Evolutionary conservation across 208 protist genomes (phyloP).

Genomic region (Kentomonas sorsogonicus): DNA sequence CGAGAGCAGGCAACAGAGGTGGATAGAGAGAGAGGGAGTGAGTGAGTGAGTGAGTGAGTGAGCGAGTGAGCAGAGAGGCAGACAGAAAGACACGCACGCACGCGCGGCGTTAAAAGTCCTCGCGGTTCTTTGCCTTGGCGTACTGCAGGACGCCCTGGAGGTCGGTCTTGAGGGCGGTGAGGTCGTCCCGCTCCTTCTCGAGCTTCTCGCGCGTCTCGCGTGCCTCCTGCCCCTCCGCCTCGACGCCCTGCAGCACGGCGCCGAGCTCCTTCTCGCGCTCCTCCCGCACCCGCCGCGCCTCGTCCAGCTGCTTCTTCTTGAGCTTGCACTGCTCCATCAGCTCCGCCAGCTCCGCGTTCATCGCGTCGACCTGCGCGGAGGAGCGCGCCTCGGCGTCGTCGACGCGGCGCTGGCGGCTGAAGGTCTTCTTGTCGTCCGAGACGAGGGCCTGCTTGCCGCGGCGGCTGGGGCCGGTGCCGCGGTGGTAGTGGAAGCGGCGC

Average conservation of each 20-base stretch:
- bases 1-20: no score
- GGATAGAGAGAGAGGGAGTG: no score
- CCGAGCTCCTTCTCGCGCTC: conserved; percentile 34
- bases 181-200: conserved; percentile 53
- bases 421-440: conserved; percentile 28
- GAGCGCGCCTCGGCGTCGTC: conserved; percentile 41
- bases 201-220: conserved; percentile 53
- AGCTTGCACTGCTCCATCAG: conserved; percentile 63
- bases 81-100: no score
- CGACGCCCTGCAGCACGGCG: conserved; percentile 37
- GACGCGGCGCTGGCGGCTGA: conserved; percentile 40
- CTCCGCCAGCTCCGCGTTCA: conserved; percentile 49
- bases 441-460: conserved; percentile 18
- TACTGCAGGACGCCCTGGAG: conserved; percentile 77
- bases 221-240: conserved; percentile 49
- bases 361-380: conserved; percentile 31
- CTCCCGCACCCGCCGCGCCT: conserved; percentile 33
- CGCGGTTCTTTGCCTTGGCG: conserved; percentile 60
- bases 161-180: conserved; percentile 66
- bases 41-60: no score
- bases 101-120: no score
- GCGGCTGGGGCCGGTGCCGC: conserved; percentile 64
- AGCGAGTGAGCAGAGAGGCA: no score
- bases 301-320: conserved; percentile 58
- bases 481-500: conserved; percentile 61